Base-by-base conservation (phyloP, 1,284 basidiomycete genomes). In the Ceratobasidium sp. region DNA sequence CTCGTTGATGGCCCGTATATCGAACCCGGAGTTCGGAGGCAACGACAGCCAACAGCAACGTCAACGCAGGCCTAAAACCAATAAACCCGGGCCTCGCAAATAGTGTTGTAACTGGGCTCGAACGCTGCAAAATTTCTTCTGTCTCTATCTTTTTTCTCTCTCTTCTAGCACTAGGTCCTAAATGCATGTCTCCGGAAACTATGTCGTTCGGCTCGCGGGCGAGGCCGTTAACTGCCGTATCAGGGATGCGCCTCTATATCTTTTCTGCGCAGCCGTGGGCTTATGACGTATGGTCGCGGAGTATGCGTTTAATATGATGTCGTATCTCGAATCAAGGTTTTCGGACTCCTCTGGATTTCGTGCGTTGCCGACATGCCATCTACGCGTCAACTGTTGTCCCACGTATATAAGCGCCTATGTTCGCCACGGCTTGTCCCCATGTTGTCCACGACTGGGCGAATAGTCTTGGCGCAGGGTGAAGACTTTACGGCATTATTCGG, bases 311-410 rank as follows among this genome's bases (percentile, higher is more conserved):
- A 66, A 76, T 76, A 26, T 76, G 58, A 75, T 76, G 63, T 67
- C 51, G 60, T 73, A 51, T 67, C 73, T 46, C 51, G 51, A 76
- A 76, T 76, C 73, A 64, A 76, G 49, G 44, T 60, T 76, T 66
- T 76, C 55, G 60, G 10, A 18, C 67, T 51, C 46, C 51, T 69
- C 64, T 67, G 64, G 40, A 28, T 44, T 13, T 49, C 44, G 44
- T 51, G 23, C 44, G 23, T 28, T 33, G 10, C 13, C 44, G 64
- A 51, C 44, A 46, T 49, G 23, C 64, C 40, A 39, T 13, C 64
- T 51, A 18, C 20, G 23, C 33, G 12, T 67, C 44, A 67, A 28
- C 44, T 49, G 39, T 49, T 13, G 64, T n/a, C 20, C 44, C 64
- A 33, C 44, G 23, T 39, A 9, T 44, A 46, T 67, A 23, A 51